These are phyloP conservation scores for Vanilla planifolia DNA, from an alignment of 106 monocot species.

Conservation along the genomic window DNA sequence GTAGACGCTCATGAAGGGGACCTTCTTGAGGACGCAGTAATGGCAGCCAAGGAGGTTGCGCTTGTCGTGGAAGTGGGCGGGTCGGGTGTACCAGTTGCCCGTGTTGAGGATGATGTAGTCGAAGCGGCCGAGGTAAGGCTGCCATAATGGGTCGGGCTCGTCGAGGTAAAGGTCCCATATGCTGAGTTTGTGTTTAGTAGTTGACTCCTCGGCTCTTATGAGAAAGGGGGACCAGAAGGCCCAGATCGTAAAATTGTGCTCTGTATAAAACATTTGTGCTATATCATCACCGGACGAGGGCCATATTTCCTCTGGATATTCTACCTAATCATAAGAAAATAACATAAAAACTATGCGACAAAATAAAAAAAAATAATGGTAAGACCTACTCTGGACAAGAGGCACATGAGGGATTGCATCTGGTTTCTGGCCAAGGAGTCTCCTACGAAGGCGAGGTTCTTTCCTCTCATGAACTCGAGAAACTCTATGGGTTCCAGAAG, in stretches of 20 bases:
- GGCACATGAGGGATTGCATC: conserved; percentile 14
- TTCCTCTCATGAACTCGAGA: conserved; percentile 7
- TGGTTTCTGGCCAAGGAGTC: conserved; percentile 14
- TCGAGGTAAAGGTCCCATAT: conserved; percentile 43
- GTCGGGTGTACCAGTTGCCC: conserved; percentile 57
- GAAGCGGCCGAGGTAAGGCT: conserved; percentile 7
- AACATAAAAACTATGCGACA: too few species aligned
- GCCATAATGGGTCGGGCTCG: conserved; percentile 28
- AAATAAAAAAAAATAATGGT: too few species aligned
- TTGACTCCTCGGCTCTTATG: conserved; percentile 13
- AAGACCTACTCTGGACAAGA: conserved; percentile 5
- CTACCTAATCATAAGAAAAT: conserved; percentile 24
- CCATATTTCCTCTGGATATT: conserved; percentile 30
- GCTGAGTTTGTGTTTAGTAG: not conserved
- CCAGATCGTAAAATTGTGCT: conserved; percentile 39
- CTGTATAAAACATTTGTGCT: conserved; percentile 29
- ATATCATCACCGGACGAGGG: conserved; percentile 10
- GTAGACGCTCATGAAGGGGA: conserved; percentile 16
- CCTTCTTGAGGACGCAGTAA: conserved; percentile 12
- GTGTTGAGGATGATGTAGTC: conserved; percentile 40
- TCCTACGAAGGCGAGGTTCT: conserved; percentile 7
- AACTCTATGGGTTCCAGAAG: conserved; percentile 7
- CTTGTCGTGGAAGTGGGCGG: conserved; percentile 27
- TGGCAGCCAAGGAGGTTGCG: conserved; percentile 27
- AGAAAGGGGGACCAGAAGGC: conserved; percentile 59